These are phyloP conservation scores for Pleurotus platypus DNA, from an alignment of 768 basidiomycete species.

Conservation along the genomic window DNA sequence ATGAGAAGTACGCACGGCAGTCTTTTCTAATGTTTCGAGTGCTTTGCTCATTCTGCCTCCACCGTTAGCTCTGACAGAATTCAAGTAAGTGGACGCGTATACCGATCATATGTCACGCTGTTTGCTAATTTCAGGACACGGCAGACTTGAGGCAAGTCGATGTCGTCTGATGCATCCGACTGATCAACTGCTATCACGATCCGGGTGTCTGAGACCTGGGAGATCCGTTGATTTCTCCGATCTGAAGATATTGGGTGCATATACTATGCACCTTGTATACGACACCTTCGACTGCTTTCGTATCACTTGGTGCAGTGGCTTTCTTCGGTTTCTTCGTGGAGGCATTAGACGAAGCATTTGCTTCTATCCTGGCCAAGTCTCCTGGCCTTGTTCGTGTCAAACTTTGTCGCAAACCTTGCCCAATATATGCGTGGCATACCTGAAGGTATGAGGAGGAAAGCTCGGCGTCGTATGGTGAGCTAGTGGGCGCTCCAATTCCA, in stretches of 20 bases:
- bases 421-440: conserved; percentile 34
- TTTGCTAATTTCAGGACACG: conserved; percentile 88
- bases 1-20: conserved; percentile 20
- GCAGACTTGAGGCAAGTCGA: conserved; percentile 83
- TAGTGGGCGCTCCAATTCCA: conserved; percentile 80
- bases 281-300: conserved; percentile 65
- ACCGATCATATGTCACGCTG: conserved; percentile 88
- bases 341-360: conserved; percentile 45
- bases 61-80: not conserved
- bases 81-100: not conserved
- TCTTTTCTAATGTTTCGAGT: conserved; percentile 59
- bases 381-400: conserved; percentile 55
- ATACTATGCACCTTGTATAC: conserved; percentile 66
- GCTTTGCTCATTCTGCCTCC: conserved; percentile 81
- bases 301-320: conserved; percentile 38
- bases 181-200: conserved; percentile 79
- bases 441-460: conserved; percentile 86
- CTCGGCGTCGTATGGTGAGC: conserved; percentile 69
- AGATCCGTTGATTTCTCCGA: not conserved
- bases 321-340: conserved; percentile 36
- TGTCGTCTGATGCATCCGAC: conserved; percentile 58
- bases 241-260: no score
- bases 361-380: conserved; percentile 84
- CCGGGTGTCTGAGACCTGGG: conserved; percentile 73
- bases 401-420: not conserved